Base-by-base conservation (phyloP, 257 asterid genomes). In the Nicotiana obtusifolia region DNA sequence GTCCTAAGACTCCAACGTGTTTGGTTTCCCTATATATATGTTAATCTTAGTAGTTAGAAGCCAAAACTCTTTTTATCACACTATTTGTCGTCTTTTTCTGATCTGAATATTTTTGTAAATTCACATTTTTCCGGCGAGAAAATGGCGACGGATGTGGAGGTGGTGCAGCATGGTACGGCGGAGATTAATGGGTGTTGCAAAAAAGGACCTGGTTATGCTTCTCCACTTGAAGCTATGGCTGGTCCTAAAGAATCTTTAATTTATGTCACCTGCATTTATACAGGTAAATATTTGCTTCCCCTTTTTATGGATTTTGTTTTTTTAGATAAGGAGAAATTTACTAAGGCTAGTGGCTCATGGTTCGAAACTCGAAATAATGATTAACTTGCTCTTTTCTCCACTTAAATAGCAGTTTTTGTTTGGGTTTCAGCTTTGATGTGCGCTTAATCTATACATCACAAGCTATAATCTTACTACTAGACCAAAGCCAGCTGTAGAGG, bases 161-260 rank as follows among this genome's bases (percentile, higher is more conserved):
- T 82, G 81, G 69, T 84, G 88, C 83, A 90, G 71, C 95, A 90
- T 66, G 90, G 91, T 53, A 67, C 80, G 19, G 94, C 84, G 82
- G 84, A 10, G 22, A 82, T 66, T 54, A 89, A 59, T 24, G 87
- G 86, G 17, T 96, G 98, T 88, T 88, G 93, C 60, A 83, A 86
- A 81, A 88, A 81, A 82, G 99, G 99, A 5, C 99, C 99, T 0
- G 99, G 99, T 1, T 96, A 96, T 85, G 94, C 97, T 78, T 81
- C 91, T 77, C 99, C 99, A 4, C 88, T 91, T 71, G 94, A 89
- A 10, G 99, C 99, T 85, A 96, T 96, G 97, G 64, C 96, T 86
- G 99, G 99, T 80, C 98, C 98, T 28, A 90, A 84, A 61, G 99
- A 96, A 83, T 66, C 93, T 82, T 97, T 96, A 28, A 88, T 96